phyloP scores from a whole-genome alignment of 2,329 filamentous ascomycete species.

The Epichloe elymi region DNA sequence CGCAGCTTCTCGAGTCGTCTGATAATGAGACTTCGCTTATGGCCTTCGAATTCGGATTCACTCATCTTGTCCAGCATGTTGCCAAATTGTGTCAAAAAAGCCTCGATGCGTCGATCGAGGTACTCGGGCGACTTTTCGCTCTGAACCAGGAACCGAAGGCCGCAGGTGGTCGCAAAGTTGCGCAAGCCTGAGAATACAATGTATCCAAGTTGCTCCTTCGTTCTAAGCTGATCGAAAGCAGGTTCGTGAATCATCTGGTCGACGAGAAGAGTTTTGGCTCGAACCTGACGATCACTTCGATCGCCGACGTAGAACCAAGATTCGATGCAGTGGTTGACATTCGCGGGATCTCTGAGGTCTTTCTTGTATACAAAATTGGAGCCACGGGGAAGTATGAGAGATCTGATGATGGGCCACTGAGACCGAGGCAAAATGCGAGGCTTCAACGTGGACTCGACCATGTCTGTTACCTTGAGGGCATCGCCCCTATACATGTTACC shows the following conservation, averaged over 20 bases:
- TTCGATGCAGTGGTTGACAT: constrained; percentile 79
- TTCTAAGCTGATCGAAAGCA: constrained; percentile 85
- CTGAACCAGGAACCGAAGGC: constrained; percentile 84
- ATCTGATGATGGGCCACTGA: constrained; percentile 70
- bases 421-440: constrained; percentile 58
- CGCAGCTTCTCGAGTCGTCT: constrained; percentile 84
- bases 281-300: constrained; percentile 51
- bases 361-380: constrained; percentile 76
- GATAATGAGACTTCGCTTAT: constrained; percentile 81
- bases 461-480: constrained; percentile 68
- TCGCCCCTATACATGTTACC: constrained; percentile 94
- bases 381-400: constrained; percentile 63
- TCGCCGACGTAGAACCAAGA: constrained; percentile 61
- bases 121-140: constrained; percentile 78
- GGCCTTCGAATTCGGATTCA: constrained; percentile 72
- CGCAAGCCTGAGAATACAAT: constrained; percentile 78
- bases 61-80: constrained; percentile 60
- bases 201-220: constrained; percentile 95
- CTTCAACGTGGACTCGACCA: constrained; percentile 66
- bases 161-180: constrained; percentile 62
- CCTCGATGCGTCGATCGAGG: constrained; percentile 75
- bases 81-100: constrained; percentile 60
- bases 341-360: constrained; percentile 69
- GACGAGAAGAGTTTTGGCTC: constrained; percentile 68
- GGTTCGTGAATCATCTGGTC: constrained; percentile 89